Percentiles rank a stretch among this genome's conserved stretches.
Conservation (phyloP, 2,329 filamentous ascomycete species). For the Aspergillus brunneoviolaceus region DNA sequence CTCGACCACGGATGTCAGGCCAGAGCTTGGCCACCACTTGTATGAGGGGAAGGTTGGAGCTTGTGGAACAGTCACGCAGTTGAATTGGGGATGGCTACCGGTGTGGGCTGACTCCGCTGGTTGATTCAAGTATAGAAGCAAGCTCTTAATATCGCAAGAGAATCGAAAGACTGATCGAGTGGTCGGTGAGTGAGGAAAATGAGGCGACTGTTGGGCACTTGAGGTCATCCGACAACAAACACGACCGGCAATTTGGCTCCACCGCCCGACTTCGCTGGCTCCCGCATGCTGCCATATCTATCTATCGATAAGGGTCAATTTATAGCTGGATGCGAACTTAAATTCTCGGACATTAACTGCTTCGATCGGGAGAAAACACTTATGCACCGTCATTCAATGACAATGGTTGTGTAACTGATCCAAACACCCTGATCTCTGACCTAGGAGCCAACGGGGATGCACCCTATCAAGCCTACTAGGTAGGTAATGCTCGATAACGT, state of each 20-base stretch:
- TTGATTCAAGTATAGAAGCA: not conserved
- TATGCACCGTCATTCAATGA: not conserved
- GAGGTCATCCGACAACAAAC: conserved; percentile 6
- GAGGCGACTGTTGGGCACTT: conserved; percentile 7
- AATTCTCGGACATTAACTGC: not conserved
- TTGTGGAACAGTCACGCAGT: not conserved
- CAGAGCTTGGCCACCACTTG: not conserved
- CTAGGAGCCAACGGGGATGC: not conserved
- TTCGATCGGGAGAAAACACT: not conserved
- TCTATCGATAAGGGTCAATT: not conserved
- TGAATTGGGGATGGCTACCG: not conserved
- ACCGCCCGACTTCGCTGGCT: not conserved
- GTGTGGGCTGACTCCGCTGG: not conserved
- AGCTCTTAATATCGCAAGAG: not conserved
- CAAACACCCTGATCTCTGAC: not conserved
- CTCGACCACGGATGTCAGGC: not conserved
- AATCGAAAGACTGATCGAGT: not conserved
- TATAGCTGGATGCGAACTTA: too few relatives aligned
- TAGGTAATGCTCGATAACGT: not conserved
- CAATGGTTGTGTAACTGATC: not conserved
- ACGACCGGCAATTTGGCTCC: conserved; percentile 2
- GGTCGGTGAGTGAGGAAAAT: not conserved
- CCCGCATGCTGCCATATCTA: not conserved
- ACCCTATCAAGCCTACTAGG: not conserved
- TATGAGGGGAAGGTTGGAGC: conserved; percentile 1